Conservation (phyloP, 148 eudicot species). For the Cornus controversa region DNA sequence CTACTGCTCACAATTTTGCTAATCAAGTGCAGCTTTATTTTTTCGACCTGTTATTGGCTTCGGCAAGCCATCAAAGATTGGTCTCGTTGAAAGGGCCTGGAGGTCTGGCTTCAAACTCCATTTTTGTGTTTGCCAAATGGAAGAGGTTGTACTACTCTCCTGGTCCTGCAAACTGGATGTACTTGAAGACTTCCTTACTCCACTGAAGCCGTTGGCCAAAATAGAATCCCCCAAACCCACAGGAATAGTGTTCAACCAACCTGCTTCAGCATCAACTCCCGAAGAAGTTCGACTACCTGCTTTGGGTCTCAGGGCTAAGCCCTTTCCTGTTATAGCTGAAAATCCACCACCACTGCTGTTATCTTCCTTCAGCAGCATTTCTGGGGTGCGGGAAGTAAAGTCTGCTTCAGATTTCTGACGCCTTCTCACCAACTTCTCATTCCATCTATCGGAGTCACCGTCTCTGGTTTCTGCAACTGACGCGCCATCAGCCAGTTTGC, state of each 20-base stretch:
- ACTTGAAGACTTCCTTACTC: slow-evolving; percentile 84
- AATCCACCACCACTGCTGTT: slow-evolving; percentile 55
- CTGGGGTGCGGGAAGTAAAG: slow-evolving; percentile 50
- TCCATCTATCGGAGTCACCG: slow-evolving; percentile 39
- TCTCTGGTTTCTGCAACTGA: slow-evolving; percentile 28
- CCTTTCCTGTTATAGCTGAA: slow-evolving; percentile 69
- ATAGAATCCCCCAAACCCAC: slow-evolving; percentile 43
- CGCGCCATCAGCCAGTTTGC: slow-evolving; percentile 27
- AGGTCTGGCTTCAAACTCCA: slow-evolving; percentile 84
- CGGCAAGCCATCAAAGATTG: slow-evolving; percentile 77
- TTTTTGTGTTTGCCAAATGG: slow-evolving; percentile 60
- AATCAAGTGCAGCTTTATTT: slow-evolving; percentile 84
- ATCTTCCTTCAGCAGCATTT: slow-evolving; percentile 71
- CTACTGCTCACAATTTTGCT: slow-evolving; percentile 9
- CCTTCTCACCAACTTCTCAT: slow-evolving; percentile 48
- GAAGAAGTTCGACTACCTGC: slow-evolving; percentile 55
- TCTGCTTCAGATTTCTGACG: slow-evolving; percentile 66
- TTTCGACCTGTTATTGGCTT: slow-evolving; percentile 65
- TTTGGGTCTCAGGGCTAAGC: slow-evolving; percentile 84
- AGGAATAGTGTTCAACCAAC: slow-evolving; percentile 29
- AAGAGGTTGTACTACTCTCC: slow-evolving; percentile 31
- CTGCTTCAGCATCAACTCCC: slow-evolving; percentile 47
- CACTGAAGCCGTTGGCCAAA: slow-evolving; percentile 37
- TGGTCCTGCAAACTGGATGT: slow-evolving; percentile 71
- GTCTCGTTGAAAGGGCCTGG: slow-evolving; percentile 70